Conservation (phyloP, 2,329 filamentous ascomycete genomes). For the Pseudocercospora musae region DNA sequence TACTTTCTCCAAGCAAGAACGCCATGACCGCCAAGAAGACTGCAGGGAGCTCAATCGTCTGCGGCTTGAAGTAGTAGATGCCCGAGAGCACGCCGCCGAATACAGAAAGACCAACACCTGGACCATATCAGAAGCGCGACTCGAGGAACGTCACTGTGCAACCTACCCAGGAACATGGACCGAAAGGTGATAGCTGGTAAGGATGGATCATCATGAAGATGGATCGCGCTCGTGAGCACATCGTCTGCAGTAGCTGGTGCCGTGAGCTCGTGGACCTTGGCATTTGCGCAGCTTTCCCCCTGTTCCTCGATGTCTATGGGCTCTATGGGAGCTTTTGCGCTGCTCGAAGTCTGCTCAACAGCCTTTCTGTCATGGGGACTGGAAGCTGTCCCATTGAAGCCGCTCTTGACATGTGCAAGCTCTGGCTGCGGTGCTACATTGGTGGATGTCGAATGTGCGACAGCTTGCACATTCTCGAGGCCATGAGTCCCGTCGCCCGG, state of each 20-base stretch:
- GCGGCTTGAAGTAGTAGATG: conserved; percentile 5
- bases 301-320: neutral
- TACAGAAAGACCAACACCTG: neutral
- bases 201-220: neutral
- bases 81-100: conserved; percentile 1
- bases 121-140: neutral
- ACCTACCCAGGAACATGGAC: neutral
- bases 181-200: neutral
- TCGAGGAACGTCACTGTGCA: neutral
- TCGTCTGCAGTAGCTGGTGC: neutral
- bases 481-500: neutral
- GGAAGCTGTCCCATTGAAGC: neutral
- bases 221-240: neutral
- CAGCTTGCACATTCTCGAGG: neutral
- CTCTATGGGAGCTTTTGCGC: neutral
- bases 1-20: neutral
- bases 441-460: neutral
- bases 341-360: neutral
- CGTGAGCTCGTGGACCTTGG: conserved; percentile 1
- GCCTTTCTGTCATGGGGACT: neutral
- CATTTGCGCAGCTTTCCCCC: neutral
- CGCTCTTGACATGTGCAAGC: neutral
- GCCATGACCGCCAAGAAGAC: neutral
- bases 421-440: neutral
- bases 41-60: neutral